phyloP scores from a whole-genome alignment of 2,329 filamentous ascomycete species.

The Cladophialophora exuberans region DNA sequence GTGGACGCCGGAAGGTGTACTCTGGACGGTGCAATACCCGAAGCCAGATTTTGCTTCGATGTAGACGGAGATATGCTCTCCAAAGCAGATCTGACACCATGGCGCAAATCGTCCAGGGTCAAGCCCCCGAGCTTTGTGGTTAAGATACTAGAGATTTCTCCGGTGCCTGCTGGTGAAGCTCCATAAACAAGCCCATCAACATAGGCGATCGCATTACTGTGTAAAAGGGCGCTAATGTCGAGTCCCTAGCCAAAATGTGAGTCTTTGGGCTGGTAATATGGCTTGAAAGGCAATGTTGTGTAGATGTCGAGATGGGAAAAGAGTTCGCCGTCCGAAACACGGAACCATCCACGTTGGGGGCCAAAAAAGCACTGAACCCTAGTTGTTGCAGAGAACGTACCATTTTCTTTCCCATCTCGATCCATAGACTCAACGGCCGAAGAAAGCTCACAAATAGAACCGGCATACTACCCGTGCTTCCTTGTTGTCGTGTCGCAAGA shows the following conservation, averaged over 20 bases:
- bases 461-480: conserved; percentile 35
- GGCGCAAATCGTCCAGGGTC: conserved; percentile 20
- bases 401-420: conserved; percentile 64
- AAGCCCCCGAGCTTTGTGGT: conserved; percentile 22
- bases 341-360: not conserved
- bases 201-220: conserved; percentile 67
- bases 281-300: not conserved
- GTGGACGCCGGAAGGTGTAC: not conserved
- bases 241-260: conserved; percentile 31
- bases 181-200: conserved; percentile 71
- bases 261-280: not conserved
- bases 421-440: conserved; percentile 79
- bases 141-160: not conserved
- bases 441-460: conserved; percentile 84
- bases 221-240: conserved; percentile 44
- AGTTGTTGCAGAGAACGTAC: conserved; percentile 56
- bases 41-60: not conserved
- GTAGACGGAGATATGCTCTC: conserved; percentile 5
- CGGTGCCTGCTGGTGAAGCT: not conserved
- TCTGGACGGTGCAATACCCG: conserved; percentile 1
- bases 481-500: not conserved
- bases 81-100: conserved; percentile 12
- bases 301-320: not conserved
- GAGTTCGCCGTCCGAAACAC: not conserved
- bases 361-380: too few species aligned